Evolutionary conservation across 805 yeast species (phyloP).

Genomic region (Zygosaccharomyces pseudorouxii): DNA sequence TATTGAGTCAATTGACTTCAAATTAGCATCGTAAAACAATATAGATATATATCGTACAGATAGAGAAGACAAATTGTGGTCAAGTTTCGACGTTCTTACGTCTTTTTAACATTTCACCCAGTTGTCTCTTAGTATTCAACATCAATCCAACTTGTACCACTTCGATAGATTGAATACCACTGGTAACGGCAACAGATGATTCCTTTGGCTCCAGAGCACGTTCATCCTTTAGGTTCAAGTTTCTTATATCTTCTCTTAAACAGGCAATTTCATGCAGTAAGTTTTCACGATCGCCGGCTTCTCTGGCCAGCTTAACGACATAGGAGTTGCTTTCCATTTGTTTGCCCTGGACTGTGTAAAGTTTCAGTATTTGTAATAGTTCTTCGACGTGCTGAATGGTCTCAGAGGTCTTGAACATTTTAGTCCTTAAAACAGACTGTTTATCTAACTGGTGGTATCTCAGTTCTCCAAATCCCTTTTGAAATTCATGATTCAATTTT

Average conservation of each 20-base stretch:
- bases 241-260: constrained; percentile 23
- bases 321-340: constrained; percentile 16
- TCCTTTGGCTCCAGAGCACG: neutral
- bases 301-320: constrained; percentile 17
- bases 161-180: constrained; percentile 14
- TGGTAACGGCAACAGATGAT: neutral
- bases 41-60: neutral
- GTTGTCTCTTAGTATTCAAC: constrained; percentile 24
- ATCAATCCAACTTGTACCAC: constrained; percentile 25
- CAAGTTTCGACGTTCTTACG: constrained; percentile 1
- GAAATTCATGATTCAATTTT: constrained; percentile 7
- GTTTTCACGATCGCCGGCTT: constrained; percentile 16
- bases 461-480: constrained; percentile 14
- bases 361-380: constrained; percentile 21
- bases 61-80: neutral
- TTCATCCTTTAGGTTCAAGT: constrained; percentile 11
- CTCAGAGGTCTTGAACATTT: constrained; percentile 17
- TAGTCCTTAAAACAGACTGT: constrained; percentile 21
- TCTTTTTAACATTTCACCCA: constrained; percentile 27
- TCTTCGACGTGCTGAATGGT: constrained; percentile 17
- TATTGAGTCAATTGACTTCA: constrained; percentile 25
- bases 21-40: neutral
- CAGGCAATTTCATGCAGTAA: constrained; percentile 21
- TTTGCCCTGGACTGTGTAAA: constrained; percentile 15
- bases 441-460: constrained; percentile 23